Conservation (phyloP, 805 yeast genomes). For the Debaryomyces castellii region DNA sequence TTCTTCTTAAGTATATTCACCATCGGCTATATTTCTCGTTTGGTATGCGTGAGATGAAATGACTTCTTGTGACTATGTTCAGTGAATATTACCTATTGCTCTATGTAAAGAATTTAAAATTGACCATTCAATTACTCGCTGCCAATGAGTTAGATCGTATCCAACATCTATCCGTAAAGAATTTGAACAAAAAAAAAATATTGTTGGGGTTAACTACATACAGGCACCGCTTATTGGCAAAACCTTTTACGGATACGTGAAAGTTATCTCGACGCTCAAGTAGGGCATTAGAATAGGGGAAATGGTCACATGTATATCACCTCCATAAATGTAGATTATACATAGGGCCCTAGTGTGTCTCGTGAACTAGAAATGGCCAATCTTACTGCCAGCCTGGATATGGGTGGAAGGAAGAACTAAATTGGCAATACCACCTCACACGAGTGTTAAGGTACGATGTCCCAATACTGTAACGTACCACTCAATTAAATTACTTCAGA, state of each 20-base stretch:
- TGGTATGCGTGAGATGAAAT: not conserved
- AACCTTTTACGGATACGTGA: not conserved
- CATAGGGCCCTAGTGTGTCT: too few species aligned
- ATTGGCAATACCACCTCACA: not conserved
- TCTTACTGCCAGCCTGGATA: not conserved
- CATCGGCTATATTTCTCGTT: not conserved
- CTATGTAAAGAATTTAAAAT: not conserved
- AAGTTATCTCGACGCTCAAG: not conserved
- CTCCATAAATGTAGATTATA: too few species aligned
- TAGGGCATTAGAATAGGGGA: not conserved
- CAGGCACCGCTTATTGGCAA: not conserved
- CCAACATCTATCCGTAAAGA: not conserved
- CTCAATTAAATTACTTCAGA: too few species aligned
- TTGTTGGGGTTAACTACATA: slow-evolving; percentile 2
- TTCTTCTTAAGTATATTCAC: not conserved
- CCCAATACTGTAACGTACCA: too few species aligned
- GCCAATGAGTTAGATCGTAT: not conserved
- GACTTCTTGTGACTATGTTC: too few species aligned
- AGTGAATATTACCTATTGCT: not conserved
- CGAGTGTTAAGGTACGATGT: too few species aligned
- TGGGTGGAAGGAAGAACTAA: not conserved
- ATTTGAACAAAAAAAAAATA: not conserved
- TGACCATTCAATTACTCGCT: not conserved
- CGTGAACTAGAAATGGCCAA: too few species aligned
- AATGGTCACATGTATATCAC: too few species aligned